Evolutionary conservation across 257 asterid genomes (phyloP).

Genomic region (Solanum sitiens): DNA sequence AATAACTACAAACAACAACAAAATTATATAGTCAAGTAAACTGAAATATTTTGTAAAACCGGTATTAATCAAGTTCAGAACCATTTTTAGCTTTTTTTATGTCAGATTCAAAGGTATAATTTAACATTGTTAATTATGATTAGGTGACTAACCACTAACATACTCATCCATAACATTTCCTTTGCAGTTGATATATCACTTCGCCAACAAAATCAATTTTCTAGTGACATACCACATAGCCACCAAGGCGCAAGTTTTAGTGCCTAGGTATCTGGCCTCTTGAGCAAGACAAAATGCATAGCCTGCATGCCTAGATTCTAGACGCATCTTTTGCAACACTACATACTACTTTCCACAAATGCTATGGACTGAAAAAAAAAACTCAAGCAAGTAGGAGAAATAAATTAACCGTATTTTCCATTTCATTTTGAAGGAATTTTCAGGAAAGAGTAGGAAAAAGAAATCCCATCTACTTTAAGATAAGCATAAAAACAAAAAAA

Average conservation of each 20-base stretch:
- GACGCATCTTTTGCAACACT: background rate
- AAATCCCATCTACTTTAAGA: background rate
- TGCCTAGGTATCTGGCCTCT: background rate
- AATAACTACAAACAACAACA: background rate
- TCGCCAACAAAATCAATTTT: background rate
- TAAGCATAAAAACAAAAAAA: background rate
- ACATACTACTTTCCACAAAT: background rate
- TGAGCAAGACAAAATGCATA: background rate
- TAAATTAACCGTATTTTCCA: background rate
- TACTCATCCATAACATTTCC: background rate
- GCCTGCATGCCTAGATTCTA: background rate
- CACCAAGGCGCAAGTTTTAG: background rate
- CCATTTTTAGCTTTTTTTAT: background rate
- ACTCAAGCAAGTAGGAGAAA: background rate
- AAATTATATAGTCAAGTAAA: background rate
- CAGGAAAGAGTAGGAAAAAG: background rate
- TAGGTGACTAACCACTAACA: background rate
- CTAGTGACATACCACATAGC: background rate
- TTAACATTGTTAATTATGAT: background rate
- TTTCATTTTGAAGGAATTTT: background rate
- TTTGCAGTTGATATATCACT: background rate
- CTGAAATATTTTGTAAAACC: background rate
- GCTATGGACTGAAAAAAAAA: background rate
- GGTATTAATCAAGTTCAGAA: background rate
- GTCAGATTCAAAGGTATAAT: background rate